phyloP scores from a whole-genome alignment of 2,329 filamentous ascomycete genomes.

The Scleromitrula shiraiana region DNA sequence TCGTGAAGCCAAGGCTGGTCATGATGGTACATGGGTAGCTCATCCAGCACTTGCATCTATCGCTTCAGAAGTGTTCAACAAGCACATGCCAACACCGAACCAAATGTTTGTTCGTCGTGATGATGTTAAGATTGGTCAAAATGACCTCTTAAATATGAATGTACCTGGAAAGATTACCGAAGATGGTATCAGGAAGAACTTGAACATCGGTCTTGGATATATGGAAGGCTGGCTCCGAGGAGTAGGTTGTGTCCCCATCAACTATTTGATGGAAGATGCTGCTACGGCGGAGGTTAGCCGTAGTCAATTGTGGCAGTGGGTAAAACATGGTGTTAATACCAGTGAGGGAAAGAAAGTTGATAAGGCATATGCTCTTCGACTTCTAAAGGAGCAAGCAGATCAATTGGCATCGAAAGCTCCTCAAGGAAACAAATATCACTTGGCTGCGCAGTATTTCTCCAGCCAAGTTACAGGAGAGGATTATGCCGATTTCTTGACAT shows the following conservation, averaged over 20 bases:
- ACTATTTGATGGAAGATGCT: slow-evolving; percentile 97
- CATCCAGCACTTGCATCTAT: slow-evolving; percentile 87
- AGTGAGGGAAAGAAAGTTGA: slow-evolving; percentile 87
- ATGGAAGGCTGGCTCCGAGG: slow-evolving; percentile 98
- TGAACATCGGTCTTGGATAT: slow-evolving; percentile 92
- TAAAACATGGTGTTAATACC: slow-evolving; percentile 63
- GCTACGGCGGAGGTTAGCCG: slow-evolving; percentile 94
- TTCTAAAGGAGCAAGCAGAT: slow-evolving; percentile 80
- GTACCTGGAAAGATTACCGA: slow-evolving; percentile 88
- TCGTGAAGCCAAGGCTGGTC: slow-evolving; percentile 86
- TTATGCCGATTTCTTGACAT: slow-evolving; percentile 91
- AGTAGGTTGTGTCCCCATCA: slow-evolving; percentile 93
- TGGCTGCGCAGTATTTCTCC: slow-evolving; percentile 89
- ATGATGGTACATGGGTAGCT: slow-evolving; percentile 95
- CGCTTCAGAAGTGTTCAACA: slow-evolving; percentile 90
- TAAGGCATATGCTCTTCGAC: slow-evolving; percentile 79
- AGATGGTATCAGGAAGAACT: slow-evolving; percentile 92
- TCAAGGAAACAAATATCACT: slow-evolving; percentile 83
- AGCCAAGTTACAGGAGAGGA: slow-evolving; percentile 93
- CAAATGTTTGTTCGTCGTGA: slow-evolving; percentile 87
- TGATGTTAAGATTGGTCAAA: slow-evolving; percentile 76
- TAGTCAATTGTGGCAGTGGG: slow-evolving; percentile 96
- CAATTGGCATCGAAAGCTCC: slow-evolving; percentile 65
- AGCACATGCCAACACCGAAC: slow-evolving; percentile 97
- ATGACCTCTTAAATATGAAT: slow-evolving; percentile 97